These are phyloP conservation scores for Centrapalus pauciflorus DNA, from an alignment of 129 eudicot genomes.

Conservation along the genomic window DNA sequence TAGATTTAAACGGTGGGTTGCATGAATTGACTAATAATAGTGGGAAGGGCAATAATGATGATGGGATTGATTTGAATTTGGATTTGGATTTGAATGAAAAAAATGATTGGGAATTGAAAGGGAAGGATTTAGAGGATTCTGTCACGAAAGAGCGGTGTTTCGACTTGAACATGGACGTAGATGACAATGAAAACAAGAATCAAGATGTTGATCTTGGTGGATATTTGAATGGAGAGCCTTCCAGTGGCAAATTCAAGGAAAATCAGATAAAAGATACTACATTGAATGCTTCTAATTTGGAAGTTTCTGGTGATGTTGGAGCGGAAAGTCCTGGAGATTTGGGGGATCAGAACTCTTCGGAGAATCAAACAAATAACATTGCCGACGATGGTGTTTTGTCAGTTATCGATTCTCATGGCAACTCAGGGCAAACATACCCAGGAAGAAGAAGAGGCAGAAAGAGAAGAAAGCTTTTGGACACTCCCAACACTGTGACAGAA, in stretches of 20 bases:
- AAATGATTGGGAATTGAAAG: constrained; percentile 14
- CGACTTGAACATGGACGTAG: constrained; percentile 74
- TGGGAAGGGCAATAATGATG: constrained; percentile 14
- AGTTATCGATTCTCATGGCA: constrained; percentile 24
- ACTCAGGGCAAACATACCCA: constrained; percentile 15
- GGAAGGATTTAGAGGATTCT: not conserved
- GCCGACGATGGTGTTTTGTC: not conserved
- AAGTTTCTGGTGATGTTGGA: constrained; percentile 1
- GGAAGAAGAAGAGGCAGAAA: constrained; percentile 44
- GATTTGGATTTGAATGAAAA: constrained; percentile 40
- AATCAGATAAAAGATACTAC: not conserved
- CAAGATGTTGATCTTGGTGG: constrained; percentile 36
- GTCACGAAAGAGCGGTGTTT: constrained; percentile 39
- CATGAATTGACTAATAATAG: constrained; percentile 17
- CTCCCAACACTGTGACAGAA: constrained; percentile 21
- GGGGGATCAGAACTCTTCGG: constrained; percentile 1
- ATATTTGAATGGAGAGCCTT: constrained; percentile 8
- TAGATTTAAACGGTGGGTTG: constrained; percentile 23
- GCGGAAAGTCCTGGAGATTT: constrained; percentile 3
- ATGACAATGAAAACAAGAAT: constrained; percentile 33
- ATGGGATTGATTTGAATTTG: constrained; percentile 63
- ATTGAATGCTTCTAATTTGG: constrained; percentile 11
- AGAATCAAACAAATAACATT: constrained; percentile 1
- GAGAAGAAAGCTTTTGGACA: constrained; percentile 35
- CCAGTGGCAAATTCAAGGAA: constrained; percentile 10